Evolutionary conservation across 2,329 filamentous ascomycete species (phyloP).

Genomic region (Claviceps maximensis): DNA sequence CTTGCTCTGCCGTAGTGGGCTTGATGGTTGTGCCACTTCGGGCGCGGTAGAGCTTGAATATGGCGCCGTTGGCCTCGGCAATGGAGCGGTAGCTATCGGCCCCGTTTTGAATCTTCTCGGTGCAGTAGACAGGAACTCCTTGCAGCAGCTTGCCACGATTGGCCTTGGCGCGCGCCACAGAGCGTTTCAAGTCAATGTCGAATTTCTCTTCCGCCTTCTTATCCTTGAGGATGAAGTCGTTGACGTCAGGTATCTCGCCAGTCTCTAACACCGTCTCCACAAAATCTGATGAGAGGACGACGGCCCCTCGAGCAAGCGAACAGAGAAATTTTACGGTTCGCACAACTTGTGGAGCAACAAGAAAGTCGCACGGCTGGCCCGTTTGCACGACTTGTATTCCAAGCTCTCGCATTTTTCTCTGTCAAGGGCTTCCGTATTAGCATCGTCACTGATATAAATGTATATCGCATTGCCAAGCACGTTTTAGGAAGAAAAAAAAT

Average conservation of each 20-base stretch:
- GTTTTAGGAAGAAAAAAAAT: background rate
- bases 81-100: slow-evolving; percentile 77
- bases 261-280: slow-evolving; percentile 64
- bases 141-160: slow-evolving; percentile 67
- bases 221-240: slow-evolving; percentile 59
- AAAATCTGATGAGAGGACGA: slow-evolving; percentile 64
- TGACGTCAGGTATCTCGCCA: slow-evolving; percentile 48
- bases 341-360: slow-evolving; percentile 76
- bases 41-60: slow-evolving; percentile 64
- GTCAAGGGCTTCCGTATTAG: slow-evolving; percentile 10
- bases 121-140: slow-evolving; percentile 72
- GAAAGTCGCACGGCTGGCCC: slow-evolving; percentile 63
- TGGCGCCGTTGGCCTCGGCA: slow-evolving; percentile 76
- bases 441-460: background rate
- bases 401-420: slow-evolving; percentile 71
- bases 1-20: slow-evolving; percentile 50
- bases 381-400: slow-evolving; percentile 74
- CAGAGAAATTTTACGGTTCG: slow-evolving; percentile 90
- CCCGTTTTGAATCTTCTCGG: slow-evolving; percentile 65
- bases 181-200: slow-evolving; percentile 53
- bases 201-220: slow-evolving; percentile 58
- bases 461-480: background rate
- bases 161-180: slow-evolving; percentile 55
- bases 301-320: slow-evolving; percentile 68
- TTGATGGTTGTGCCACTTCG: slow-evolving; percentile 55